Percentiles rank a stretch among this genome's conserved stretches.
Evolutionary conservation across 177 flowering plant species (phyloP).

Genomic region (Vitis hybrid): DNA sequence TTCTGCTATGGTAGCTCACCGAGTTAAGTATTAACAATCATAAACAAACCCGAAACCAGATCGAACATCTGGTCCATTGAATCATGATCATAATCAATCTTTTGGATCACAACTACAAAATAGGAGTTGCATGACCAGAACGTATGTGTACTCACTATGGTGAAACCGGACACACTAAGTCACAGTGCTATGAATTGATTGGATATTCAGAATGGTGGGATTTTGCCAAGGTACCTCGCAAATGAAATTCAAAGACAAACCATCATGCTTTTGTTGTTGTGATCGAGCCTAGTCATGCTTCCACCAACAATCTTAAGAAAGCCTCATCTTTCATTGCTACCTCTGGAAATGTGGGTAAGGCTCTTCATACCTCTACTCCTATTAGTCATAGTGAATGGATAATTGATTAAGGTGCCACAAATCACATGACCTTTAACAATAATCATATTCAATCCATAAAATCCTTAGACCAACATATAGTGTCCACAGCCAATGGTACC

Average conservation of each 20-base stretch:
- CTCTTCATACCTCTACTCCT: too few relatives aligned
- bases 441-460: not conserved
- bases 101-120: too few relatives aligned
- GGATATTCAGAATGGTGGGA: constrained; percentile 18
- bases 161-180: constrained; percentile 4
- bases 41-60: too few relatives aligned
- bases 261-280: not conserved
- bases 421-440: constrained; percentile 18
- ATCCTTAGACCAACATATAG: not conserved
- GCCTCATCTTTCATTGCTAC: too few relatives aligned
- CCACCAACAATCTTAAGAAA: not conserved
- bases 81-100: too few relatives aligned
- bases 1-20: constrained; percentile 1
- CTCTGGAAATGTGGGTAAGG: too few relatives aligned
- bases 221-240: constrained; percentile 4
- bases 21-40: not conserved
- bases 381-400: not conserved
- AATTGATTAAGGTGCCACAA: constrained; percentile 1
- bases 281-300: not conserved
- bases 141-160: constrained; percentile 13
- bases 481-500: constrained; percentile 12
- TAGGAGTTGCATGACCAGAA: too few relatives aligned
- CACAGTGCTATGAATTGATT: constrained; percentile 14
- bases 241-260: not conserved
- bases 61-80: not conserved